Evolutionary conservation across 148 eudicot species (phyloP).

Genomic region (Rhododendron griersonianum): DNA sequence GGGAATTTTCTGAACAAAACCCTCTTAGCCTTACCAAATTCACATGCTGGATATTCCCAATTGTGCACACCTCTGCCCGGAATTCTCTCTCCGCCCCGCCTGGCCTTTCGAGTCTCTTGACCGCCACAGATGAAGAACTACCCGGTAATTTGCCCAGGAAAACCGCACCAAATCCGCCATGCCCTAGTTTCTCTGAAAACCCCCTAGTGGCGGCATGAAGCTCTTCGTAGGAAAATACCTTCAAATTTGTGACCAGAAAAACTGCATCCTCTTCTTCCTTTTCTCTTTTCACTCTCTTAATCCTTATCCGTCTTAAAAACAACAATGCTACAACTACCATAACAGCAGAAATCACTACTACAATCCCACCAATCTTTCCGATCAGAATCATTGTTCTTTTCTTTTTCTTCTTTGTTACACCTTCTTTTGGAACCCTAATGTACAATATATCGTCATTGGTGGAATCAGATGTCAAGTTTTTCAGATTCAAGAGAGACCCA

Average conservation of each 20-base stretch:
- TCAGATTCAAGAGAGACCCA: conserved; percentile 52
- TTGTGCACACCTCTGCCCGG: conserved; percentile 80
- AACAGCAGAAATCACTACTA: conserved; percentile 21
- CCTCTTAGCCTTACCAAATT: conserved; percentile 78
- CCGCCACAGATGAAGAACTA: conserved; percentile 43
- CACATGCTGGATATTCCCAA: conserved; percentile 79
- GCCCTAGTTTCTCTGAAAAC: conserved; percentile 78
- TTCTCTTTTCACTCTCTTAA: conserved; percentile 16
- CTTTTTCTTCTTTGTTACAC: conserved; percentile 16
- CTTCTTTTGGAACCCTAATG: conserved; percentile 41
- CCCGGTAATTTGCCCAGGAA: conserved; percentile 47
- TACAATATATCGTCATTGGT: conserved; percentile 33
- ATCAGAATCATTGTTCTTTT: conserved; percentile 20
- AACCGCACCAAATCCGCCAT: conserved; percentile 80
- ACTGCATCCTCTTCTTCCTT: conserved; percentile 36
- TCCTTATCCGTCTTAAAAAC: conserved; percentile 28
- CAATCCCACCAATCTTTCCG: conserved; percentile 22
- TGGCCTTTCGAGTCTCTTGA: conserved; percentile 66
- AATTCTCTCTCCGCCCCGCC: conserved; percentile 80
- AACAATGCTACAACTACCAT: conserved; percentile 20
- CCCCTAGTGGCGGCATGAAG: conserved; percentile 63
- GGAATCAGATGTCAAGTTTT: conserved; percentile 45
- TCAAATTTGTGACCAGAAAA: conserved; percentile 58
- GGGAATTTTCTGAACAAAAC: conserved; percentile 60
- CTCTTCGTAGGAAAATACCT: conserved; percentile 70